Percentiles rank a stretch among this genome's conserved stretches.
Evolutionary conservation across 2,329 filamentous ascomycete genomes (phyloP).

Genomic region (Fusarium torulosum): DNA sequence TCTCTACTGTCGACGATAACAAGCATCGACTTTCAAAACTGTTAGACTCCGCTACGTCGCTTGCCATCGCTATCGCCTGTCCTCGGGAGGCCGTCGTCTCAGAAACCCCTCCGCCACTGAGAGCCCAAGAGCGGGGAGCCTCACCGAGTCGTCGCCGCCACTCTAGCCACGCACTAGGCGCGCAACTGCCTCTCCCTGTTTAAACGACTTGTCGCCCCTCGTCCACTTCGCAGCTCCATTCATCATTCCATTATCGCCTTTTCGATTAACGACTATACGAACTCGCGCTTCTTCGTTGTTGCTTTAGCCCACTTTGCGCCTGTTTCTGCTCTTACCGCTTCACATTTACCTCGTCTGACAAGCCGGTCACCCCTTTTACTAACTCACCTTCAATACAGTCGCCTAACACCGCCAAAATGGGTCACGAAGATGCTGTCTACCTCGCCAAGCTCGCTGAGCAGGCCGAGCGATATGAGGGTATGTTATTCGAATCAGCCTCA

Average conservation of each 20-base stretch:
- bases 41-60: conserved; percentile 10
- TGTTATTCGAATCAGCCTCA: conserved; percentile 28
- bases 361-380: conserved; percentile 42
- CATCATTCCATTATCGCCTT: conserved; percentile 24
- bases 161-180: conserved; percentile 46
- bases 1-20: conserved; percentile 29
- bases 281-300: conserved; percentile 29
- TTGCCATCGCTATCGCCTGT: conserved; percentile 25
- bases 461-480: conserved; percentile 99
- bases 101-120: conserved; percentile 48
- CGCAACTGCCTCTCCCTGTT: conserved; percentile 43
- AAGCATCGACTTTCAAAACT: conserved; percentile 16
- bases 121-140: conserved; percentile 49
- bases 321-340: conserved; percentile 25
- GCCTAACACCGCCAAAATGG: conserved; percentile 77
- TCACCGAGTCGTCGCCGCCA: conserved; percentile 48
- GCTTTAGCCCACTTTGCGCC: conserved; percentile 38
- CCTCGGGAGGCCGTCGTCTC: conserved; percentile 36
- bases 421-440: conserved; percentile 99
- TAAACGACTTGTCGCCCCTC: conserved; percentile 35
- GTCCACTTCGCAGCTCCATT: conserved; percentile 28
- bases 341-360: conserved; percentile 39
- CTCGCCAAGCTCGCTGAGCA: conserved; percentile 99
- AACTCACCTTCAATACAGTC: conserved; percentile 43
- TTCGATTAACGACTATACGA: conserved; percentile 19